Base-by-base conservation (phyloP, 164 flowering plant species). In the Platanus orientalis region DNA sequence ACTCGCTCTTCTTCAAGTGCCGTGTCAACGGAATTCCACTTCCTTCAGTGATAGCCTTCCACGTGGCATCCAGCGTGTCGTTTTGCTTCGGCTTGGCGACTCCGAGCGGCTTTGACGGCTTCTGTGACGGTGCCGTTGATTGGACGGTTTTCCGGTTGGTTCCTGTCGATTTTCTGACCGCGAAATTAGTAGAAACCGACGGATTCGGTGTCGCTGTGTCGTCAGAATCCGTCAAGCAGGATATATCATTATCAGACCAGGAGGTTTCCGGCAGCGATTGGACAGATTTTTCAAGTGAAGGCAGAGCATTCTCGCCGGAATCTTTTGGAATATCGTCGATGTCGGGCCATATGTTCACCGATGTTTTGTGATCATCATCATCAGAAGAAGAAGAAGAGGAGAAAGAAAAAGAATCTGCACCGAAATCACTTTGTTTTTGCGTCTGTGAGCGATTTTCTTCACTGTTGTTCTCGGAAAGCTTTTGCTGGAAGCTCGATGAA, bases 1-100 rank as follows among this genome's bases (percentile, higher is more conserved):
- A 79, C 50, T 85, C 94, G 4, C 80, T 70, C 65, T 82, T 87
- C 71, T 69, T 75, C 54, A 81, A 64, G 68, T 80, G 89, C 72
- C 81, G 71, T 50, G 76, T 73, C 62, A 79, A 67, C 65, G 84
- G 83, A 73, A 74, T 74, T 36, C 64, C 64, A 7, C 76, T 77
- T 2, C 85, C 84, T 34, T 83, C 90, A 23, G 81, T 83, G 68
- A 91, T 89, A 73, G 80, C 69, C 66, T 76, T 83, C 97, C 97
- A 92, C 57, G 94, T 83, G 76, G 68, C 83, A 54, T 92, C 97
- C 64, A 92, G 52, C 32, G 94, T 80, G 58, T 84, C 88, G 42
- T 54, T 21, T 3, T 76, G 74, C 63, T 72, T 74, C 54, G 79
- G 67, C 75, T 74, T 79, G 24, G 73, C 24, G 65, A 49, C 67